Conservation (phyloP, 2,329 filamentous ascomycete species). For the Ophiostoma pallidulum region DNA sequence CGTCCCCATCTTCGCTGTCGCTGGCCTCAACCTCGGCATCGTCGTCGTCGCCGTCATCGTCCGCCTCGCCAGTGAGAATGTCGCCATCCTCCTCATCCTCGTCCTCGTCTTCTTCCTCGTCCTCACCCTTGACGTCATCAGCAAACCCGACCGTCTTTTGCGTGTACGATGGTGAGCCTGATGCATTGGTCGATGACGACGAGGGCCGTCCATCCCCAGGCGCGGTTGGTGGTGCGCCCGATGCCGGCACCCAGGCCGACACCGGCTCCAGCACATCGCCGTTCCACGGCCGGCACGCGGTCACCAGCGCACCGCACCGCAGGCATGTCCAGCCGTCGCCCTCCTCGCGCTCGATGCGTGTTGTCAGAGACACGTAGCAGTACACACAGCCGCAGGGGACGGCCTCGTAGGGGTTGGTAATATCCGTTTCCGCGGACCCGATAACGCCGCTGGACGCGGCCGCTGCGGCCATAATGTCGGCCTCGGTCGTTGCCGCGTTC, state of each 20-base stretch:
- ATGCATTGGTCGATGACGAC: conserved; percentile 10
- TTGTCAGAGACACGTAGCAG: conserved; percentile 92
- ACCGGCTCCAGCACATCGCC: conserved; percentile 69
- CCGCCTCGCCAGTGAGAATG: background rate
- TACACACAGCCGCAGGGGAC: conserved; percentile 86
- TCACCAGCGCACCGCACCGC: conserved; percentile 74
- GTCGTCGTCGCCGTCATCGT: background rate
- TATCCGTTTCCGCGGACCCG: conserved; percentile 81
- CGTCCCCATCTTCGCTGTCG: background rate
- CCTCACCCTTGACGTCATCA: conserved; percentile 37
- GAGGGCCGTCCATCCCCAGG: conserved; percentile 4
- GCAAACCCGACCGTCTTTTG: conserved; percentile 55
- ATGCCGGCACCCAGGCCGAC: too few species aligned
- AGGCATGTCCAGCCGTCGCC: conserved; percentile 91
- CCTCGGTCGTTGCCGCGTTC: conserved; percentile 66
- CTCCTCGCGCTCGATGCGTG: conserved; percentile 81
- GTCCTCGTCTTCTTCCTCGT: conserved; percentile 20
- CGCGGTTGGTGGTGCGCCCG: too few species aligned
- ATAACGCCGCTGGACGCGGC: conserved; percentile 66
- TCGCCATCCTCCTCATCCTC: conserved; percentile 16
- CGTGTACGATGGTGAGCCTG: conserved; percentile 12
- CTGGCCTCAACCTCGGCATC: background rate
- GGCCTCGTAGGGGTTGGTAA: conserved; percentile 92
- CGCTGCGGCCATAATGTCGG: conserved; percentile 60
- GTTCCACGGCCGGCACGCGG: conserved; percentile 81